Evolutionary conservation across 768 basidiomycete genomes (phyloP).

Genomic region (Chalciporus sphaerocephalus): DNA sequence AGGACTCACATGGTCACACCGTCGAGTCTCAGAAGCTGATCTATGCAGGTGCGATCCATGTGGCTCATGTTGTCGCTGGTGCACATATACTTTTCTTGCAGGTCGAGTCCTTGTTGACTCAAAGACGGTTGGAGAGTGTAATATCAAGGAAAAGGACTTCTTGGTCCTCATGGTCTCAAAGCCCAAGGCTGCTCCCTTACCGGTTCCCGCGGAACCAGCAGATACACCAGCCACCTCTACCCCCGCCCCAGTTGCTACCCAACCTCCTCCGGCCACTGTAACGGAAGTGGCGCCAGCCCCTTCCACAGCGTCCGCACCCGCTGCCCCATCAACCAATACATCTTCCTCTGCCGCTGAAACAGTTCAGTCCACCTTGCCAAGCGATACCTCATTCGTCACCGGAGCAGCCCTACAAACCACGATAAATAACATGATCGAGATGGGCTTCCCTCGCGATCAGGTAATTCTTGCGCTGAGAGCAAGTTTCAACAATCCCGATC

Average conservation of each 20-base stretch:
- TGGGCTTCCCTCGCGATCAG: slow-evolving; percentile 89
- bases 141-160: slow-evolving; percentile 98
- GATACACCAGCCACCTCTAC: slow-evolving; percentile 7
- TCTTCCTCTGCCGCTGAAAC: slow-evolving; percentile 30
- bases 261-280: slow-evolving; percentile 9
- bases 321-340: slow-evolving; percentile 32
- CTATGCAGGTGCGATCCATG: slow-evolving; percentile 66
- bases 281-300: slow-evolving; percentile 19
- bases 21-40: slow-evolving; percentile 85
- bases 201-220: not conserved
- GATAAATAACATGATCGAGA: slow-evolving; percentile 81
- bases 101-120: slow-evolving; percentile 89
- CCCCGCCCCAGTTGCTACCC: slow-evolving; percentile 22
- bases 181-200: slow-evolving; percentile 50
- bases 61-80: slow-evolving; percentile 3
- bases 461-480: slow-evolving; percentile 84
- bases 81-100: slow-evolving; percentile 31
- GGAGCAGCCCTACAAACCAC: slow-evolving; percentile 74
- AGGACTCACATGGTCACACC: slow-evolving; percentile 67
- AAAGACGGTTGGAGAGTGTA: slow-evolving; percentile 81
- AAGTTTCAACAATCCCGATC: slow-evolving; percentile 95
- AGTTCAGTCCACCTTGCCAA: slow-evolving; percentile 34
- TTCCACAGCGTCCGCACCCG: slow-evolving; percentile 30
- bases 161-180: slow-evolving; percentile 98
- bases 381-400: slow-evolving; percentile 64